Evolutionary conservation across 495 filamentous ascomycete genomes (phyloP).

Genomic region (Rostrohypoxylon terebratum): DNA sequence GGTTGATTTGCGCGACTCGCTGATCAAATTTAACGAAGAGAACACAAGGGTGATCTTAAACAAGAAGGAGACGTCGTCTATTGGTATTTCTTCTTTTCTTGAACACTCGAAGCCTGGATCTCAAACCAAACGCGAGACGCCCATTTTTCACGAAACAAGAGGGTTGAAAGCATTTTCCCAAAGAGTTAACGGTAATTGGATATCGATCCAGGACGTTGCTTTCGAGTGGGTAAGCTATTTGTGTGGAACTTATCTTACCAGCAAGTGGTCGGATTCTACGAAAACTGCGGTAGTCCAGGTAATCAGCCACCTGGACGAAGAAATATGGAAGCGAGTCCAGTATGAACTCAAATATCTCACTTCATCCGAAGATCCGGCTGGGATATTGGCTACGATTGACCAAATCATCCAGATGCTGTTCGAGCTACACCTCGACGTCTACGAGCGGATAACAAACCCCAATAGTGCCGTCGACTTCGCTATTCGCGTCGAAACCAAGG

Average conservation of each 20-base stretch:
- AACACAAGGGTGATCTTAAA: slow-evolving; percentile 55
- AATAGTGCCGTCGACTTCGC: slow-evolving; percentile 72
- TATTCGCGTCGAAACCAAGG: slow-evolving; percentile 70
- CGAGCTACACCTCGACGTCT: slow-evolving; percentile 90
- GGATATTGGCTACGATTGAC: slow-evolving; percentile 47
- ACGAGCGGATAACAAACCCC: slow-evolving; percentile 78
- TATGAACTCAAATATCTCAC: slow-evolving; percentile 55
- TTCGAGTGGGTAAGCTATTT: slow-evolving; percentile 75
- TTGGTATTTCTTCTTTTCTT: slow-evolving; percentile 76
- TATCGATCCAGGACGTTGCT: slow-evolving; percentile 70
- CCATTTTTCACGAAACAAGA: slow-evolving; percentile 66
- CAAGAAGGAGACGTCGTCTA: slow-evolving; percentile 55
- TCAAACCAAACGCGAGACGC: slow-evolving; percentile 62
- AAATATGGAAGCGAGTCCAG: slow-evolving; percentile 67
- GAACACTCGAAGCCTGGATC: slow-evolving; percentile 77
- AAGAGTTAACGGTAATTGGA: slow-evolving; percentile 65
- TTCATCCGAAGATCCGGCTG: slow-evolving; percentile 33
- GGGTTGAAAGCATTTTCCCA: slow-evolving; percentile 68
- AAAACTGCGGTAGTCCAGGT: slow-evolving; percentile 78
- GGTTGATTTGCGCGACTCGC: slow-evolving; percentile 56
- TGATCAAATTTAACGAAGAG: slow-evolving; percentile 58
- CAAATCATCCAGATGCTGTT: slow-evolving; percentile 82
- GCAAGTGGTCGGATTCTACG: slow-evolving; percentile 77
- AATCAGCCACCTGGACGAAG: slow-evolving; percentile 75
- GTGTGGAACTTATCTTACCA: slow-evolving; percentile 69